A percentile compares a stretch with the other conserved stretches of the same genome.
phyloP scores from a whole-genome alignment of 768 basidiomycete species.

The Phaeotremella skinneri region DNA sequence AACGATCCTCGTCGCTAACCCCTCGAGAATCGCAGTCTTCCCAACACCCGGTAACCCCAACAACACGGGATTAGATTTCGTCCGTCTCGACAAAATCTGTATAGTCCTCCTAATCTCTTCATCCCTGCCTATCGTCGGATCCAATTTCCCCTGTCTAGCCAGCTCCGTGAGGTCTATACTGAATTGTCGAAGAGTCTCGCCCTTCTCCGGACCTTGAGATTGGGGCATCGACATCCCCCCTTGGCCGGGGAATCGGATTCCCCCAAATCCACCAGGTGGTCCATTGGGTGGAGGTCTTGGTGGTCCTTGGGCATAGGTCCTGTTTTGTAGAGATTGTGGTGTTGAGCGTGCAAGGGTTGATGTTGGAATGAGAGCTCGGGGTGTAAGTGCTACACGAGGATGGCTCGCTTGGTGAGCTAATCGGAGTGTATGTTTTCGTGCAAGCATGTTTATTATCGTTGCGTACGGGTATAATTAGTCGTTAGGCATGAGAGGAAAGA shows the following conservation, averaged over 20 bases:
- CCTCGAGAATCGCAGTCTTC: slow-evolving; percentile 89
- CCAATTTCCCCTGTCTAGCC: slow-evolving; percentile 78
- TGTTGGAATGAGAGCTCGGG: slow-evolving; percentile 1
- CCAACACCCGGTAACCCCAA: slow-evolving; percentile 80
- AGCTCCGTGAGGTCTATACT: slow-evolving; percentile 80
- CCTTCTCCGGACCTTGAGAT: slow-evolving; percentile 58
- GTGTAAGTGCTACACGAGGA: background rate
- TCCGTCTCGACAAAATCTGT: slow-evolving; percentile 83
- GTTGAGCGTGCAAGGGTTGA: slow-evolving; percentile 1
- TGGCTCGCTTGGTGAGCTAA: slow-evolving; percentile 19
- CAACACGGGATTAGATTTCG: slow-evolving; percentile 83
- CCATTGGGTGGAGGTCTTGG: slow-evolving; percentile 26
- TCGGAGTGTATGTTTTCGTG: slow-evolving; percentile 28
- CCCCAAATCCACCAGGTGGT: slow-evolving; percentile 28
- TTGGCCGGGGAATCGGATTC: slow-evolving; percentile 44
- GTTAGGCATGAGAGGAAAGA: background rate
- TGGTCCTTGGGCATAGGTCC: slow-evolving; percentile 31
- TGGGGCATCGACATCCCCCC: slow-evolving; percentile 25
- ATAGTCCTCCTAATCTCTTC: slow-evolving; percentile 83
- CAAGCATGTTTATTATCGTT: slow-evolving; percentile 19
- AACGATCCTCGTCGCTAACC: slow-evolving; percentile 80
- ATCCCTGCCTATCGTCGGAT: slow-evolving; percentile 73
- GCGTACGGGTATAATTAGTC: background rate
- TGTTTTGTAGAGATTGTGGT: background rate
- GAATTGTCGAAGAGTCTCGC: slow-evolving; percentile 80